These are phyloP conservation scores for Plenodomus biglobosus DNA, from an alignment of 2,329 filamentous ascomycete species.

Conservation along the genomic window DNA sequence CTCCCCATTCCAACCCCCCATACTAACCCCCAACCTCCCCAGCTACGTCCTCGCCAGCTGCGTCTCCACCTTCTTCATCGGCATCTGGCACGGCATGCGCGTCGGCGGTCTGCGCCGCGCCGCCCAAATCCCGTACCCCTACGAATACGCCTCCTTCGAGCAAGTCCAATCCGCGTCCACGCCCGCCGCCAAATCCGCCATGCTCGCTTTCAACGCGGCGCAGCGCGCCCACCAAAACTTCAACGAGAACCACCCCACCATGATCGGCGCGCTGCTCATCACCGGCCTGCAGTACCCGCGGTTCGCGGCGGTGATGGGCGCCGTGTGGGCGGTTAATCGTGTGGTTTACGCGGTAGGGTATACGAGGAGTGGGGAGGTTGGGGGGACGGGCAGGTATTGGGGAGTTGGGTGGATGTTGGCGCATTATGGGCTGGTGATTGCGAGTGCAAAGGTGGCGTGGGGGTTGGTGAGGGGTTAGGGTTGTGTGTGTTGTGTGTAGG, in stretches of 20 bases:
- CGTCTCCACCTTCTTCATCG: slow-evolving; percentile 57
- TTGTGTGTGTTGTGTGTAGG: no score
- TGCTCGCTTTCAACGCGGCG: slow-evolving; percentile 50
- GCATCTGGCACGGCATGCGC: slow-evolving; percentile 54
- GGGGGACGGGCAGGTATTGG: slow-evolving; percentile 49
- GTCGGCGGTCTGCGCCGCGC: slow-evolving; percentile 52
- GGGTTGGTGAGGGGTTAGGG: slow-evolving; percentile 23
- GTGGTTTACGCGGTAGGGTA: slow-evolving; percentile 54
- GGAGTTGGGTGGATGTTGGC: slow-evolving; percentile 40
- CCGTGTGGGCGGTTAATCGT: slow-evolving; percentile 55
- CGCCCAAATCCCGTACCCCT: slow-evolving; percentile 60
- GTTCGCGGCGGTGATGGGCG: slow-evolving; percentile 50
- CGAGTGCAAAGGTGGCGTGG: slow-evolving; percentile 31
- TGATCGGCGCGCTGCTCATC: slow-evolving; percentile 56
- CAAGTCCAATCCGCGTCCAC: slow-evolving; percentile 50
- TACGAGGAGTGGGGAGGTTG: slow-evolving; percentile 41
- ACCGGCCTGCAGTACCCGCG: slow-evolving; percentile 58
- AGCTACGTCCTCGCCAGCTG: slow-evolving; percentile 60
- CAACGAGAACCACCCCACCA: slow-evolving; percentile 59
- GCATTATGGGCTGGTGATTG: slow-evolving; percentile 32
- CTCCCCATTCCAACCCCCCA: not conserved
- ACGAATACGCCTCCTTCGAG: slow-evolving; percentile 59
- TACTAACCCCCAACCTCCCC: slow-evolving; percentile 10
- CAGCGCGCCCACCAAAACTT: slow-evolving; percentile 58
- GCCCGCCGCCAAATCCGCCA: slow-evolving; percentile 46